phyloP scores from a whole-genome alignment of 2,329 filamentous ascomycete genomes.

The Fusarium albidum region DNA sequence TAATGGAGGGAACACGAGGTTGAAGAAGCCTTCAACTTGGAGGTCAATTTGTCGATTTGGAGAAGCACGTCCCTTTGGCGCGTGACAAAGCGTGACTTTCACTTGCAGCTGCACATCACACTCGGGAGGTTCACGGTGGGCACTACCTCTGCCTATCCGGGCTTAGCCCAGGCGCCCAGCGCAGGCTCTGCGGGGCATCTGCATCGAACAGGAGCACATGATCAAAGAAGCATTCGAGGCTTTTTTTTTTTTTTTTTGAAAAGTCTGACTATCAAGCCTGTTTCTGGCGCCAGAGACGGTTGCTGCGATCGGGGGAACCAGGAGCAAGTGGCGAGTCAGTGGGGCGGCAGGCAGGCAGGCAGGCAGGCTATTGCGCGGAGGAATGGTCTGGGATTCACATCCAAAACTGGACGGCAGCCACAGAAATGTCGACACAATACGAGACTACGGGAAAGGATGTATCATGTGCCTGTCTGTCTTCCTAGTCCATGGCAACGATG shows the following conservation, averaged over 20 bases:
- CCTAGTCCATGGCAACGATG: too few relatives aligned
- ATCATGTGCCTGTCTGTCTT: too few relatives aligned
- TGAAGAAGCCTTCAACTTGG: neutral
- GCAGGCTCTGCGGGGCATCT: constrained; percentile 26
- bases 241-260: constrained; percentile 5
- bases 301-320: neutral
- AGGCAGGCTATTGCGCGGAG: too few relatives aligned
- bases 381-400: too few relatives aligned
- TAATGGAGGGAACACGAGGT: constrained; percentile 1
- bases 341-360: too few relatives aligned
- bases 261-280: constrained; percentile 26
- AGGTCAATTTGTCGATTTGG: constrained; percentile 21
- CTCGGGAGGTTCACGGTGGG: constrained; percentile 32
- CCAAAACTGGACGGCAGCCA: too few relatives aligned
- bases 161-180: constrained; percentile 26
- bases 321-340: too few relatives aligned
- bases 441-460: too few relatives aligned
- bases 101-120: constrained; percentile 22
- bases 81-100: constrained; percentile 38
- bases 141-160: constrained; percentile 18
- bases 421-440: too few relatives aligned
- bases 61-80: constrained; percentile 32
- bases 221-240: constrained; percentile 33
- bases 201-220: constrained; percentile 31
- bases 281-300: constrained; percentile 8